These are phyloP conservation scores for Penicillium nucicola DNA, from an alignment of 495 filamentous ascomycete species.

Conservation along the genomic window DNA sequence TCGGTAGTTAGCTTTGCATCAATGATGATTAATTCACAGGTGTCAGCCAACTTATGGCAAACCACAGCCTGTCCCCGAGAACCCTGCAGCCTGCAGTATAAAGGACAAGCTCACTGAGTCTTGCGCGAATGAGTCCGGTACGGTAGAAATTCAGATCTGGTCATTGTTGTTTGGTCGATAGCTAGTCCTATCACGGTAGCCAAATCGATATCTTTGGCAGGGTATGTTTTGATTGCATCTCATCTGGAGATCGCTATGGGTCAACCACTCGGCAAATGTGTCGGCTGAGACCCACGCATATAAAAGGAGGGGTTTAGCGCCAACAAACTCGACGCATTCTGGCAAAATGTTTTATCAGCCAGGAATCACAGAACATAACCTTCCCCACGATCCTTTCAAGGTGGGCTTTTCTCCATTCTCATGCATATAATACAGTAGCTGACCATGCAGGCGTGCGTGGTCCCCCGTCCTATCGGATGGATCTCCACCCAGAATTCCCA, in stretches of 20 bases:
- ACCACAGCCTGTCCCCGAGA: too few species aligned
- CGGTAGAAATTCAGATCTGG: too few species aligned
- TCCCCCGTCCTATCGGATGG: conserved; percentile 47
- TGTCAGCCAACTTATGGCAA: too few species aligned
- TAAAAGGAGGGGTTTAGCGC: neutral
- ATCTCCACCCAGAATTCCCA: conserved; percentile 36
- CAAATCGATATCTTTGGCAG: too few species aligned
- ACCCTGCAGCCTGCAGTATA: too few species aligned
- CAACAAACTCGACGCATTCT: neutral
- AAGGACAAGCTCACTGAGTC: too few species aligned
- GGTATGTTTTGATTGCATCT: too few species aligned
- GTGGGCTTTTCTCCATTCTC: conserved; percentile 5
- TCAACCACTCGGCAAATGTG: neutral
- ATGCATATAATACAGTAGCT: neutral
- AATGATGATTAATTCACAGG: too few species aligned
- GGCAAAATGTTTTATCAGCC: conserved; percentile 34
- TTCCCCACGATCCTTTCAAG: conserved; percentile 45
- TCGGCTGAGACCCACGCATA: neutral
- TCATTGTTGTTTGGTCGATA: too few species aligned
- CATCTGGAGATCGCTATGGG: too few species aligned
- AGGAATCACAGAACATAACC: conserved; percentile 31
- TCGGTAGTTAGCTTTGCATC: neutral
- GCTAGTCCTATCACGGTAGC: too few species aligned
- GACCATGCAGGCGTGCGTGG: conserved; percentile 30
- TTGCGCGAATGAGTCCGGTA: too few species aligned